Percentiles rank a stretch among this genome's conserved stretches.
These are phyloP conservation scores for Daldinia eschscholtzii DNA, from an alignment of 2,329 filamentous ascomycete species.

Conservation along the genomic window DNA sequence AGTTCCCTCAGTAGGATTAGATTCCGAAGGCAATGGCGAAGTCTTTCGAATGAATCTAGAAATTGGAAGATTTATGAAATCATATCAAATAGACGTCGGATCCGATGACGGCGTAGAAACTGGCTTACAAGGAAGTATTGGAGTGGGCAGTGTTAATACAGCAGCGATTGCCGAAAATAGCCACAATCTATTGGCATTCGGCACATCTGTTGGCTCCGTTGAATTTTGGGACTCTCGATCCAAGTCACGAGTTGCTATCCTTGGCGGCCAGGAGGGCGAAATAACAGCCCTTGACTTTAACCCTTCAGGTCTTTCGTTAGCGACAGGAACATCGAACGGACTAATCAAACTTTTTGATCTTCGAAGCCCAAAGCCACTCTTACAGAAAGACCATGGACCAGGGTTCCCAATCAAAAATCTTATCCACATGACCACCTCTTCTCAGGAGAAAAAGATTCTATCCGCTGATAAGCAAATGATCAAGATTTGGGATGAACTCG, in stretches of 20 bases:
- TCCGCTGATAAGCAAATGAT: conserved; percentile 96
- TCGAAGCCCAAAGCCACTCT: conserved; percentile 83
- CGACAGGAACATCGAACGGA: conserved; percentile 88
- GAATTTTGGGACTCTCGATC: conserved; percentile 96
- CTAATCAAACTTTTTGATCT: conserved; percentile 93
- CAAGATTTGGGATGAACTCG: conserved; percentile 91
- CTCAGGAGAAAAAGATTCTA: conserved; percentile 86
- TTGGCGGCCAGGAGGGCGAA: conserved; percentile 76
- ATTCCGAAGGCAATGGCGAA: conserved; percentile 87
- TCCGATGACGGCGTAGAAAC: conserved; percentile 80
- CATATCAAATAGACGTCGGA: conserved; percentile 91
- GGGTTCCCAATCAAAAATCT: conserved; percentile 92
- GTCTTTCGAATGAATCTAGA: conserved; percentile 95
- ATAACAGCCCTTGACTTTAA: conserved; percentile 92
- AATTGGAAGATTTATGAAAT: conserved; percentile 91
- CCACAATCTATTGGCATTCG: conserved; percentile 92
- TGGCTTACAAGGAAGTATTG: conserved; percentile 87
- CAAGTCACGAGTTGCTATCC: conserved; percentile 81
- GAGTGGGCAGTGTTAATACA: conserved; percentile 87
- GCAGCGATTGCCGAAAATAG: conserved; percentile 88
- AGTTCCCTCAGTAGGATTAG: conserved; percentile 88
- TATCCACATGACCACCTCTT: conserved; percentile 76
- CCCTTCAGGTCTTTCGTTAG: conserved; percentile 84
- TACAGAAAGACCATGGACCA: conserved; percentile 96
- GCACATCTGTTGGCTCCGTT: conserved; percentile 93